phyloP scores from a whole-genome alignment of 2,329 filamentous ascomycete genomes.

The Fusarium nisikadoi region DNA sequence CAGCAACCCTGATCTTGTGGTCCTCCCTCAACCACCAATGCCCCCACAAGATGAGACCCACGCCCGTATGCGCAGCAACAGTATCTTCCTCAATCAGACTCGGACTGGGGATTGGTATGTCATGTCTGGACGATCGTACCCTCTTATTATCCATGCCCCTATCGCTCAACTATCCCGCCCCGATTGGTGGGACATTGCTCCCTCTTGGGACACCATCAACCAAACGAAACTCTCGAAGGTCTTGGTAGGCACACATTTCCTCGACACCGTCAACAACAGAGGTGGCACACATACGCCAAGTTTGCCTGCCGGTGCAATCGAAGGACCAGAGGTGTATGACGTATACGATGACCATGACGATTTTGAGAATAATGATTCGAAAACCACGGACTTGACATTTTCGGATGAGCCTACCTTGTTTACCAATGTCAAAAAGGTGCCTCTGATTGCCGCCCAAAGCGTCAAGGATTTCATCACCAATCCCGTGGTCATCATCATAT shows the following conservation, averaged over 20 bases:
- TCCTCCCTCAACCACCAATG: constrained; percentile 86
- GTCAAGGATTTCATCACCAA: constrained; percentile 67
- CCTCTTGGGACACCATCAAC: constrained; percentile 53
- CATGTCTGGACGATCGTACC: constrained; percentile 86
- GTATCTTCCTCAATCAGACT: constrained; percentile 88
- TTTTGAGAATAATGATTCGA: constrained; percentile 48
- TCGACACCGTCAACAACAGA: constrained; percentile 56
- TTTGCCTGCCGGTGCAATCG: constrained; percentile 50
- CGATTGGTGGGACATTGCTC: constrained; percentile 60
- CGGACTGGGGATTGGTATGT: constrained; percentile 92
- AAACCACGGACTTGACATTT: constrained; percentile 40
- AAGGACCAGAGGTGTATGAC: constrained; percentile 26
- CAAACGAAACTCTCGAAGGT: constrained; percentile 65
- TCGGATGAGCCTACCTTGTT: constrained; percentile 57
- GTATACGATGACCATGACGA: constrained; percentile 38
- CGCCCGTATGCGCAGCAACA: constrained; percentile 66
- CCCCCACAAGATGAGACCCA: constrained; percentile 62
- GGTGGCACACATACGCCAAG: constrained; percentile 51
- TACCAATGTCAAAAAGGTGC: constrained; percentile 62
- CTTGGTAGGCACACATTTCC: constrained; percentile 77
- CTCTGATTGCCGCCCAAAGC: constrained; percentile 60
- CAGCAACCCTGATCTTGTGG: constrained; percentile 78
- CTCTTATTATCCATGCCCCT: constrained; percentile 79
- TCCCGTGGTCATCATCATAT: constrained; percentile 60
- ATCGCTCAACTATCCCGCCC: constrained; percentile 56